These are phyloP conservation scores for Aureobasidium sp. DNA, from an alignment of 2,329 filamentous ascomycete genomes.

Conservation along the genomic window DNA sequence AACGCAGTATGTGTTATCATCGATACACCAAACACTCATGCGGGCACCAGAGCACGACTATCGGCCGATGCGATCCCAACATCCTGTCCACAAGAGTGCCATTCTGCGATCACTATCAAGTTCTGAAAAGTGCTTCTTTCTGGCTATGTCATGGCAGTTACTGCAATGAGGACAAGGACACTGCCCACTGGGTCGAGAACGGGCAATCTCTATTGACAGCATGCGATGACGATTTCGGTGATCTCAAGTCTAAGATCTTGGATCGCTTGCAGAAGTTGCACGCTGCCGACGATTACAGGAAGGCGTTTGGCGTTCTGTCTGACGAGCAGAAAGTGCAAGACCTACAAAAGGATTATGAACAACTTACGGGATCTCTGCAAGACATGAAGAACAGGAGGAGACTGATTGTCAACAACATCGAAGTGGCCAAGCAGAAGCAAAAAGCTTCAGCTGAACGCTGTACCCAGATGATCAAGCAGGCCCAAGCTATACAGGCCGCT, in stretches of 20 bases:
- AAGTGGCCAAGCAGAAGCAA: background rate
- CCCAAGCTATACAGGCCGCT: background rate
- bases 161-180: slow-evolving; percentile 12
- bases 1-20: slow-evolving; percentile 11
- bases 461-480: background rate
- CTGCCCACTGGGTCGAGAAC: slow-evolving; percentile 4
- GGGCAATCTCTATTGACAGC: background rate
- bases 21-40: background rate
- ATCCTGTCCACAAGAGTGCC: background rate
- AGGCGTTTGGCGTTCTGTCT: background rate
- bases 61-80: background rate
- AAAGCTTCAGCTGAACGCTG: background rate
- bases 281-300: background rate
- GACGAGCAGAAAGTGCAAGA: background rate
- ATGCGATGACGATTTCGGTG: background rate
- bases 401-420: background rate
- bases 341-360: background rate
- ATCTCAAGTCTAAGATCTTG: background rate
- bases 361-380: background rate
- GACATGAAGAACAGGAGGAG: background rate
- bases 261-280: background rate
- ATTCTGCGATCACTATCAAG: slow-evolving; percentile 6
- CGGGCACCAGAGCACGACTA: background rate
- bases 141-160: background rate
- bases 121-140: background rate